Evolutionary conservation across 371 early-diverging fungal species (phyloP).

Genomic region (Mucor circinelloides): DNA sequence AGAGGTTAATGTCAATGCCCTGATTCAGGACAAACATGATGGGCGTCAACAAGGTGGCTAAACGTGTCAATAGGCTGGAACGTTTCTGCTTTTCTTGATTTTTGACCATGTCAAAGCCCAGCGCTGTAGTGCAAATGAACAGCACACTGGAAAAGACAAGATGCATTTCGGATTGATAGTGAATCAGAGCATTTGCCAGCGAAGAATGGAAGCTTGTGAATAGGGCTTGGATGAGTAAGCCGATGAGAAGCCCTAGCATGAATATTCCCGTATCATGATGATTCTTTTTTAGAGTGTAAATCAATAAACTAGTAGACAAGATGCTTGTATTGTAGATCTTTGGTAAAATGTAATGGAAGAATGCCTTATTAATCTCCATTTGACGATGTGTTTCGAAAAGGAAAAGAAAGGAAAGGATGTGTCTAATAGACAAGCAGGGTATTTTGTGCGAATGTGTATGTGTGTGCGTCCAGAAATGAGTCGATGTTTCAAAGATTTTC

Average conservation of each 20-base stretch:
- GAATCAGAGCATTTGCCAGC: background rate
- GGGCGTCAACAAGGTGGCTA: background rate
- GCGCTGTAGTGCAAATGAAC: background rate
- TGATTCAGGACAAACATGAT: constrained; percentile 13
- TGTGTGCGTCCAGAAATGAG: background rate
- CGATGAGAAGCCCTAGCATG: background rate
- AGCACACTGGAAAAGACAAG: background rate
- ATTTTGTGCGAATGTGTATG: background rate
- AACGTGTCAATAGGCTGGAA: background rate
- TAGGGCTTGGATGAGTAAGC: background rate
- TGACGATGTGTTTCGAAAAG: background rate
- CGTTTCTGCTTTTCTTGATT: background rate
- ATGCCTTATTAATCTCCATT: background rate
- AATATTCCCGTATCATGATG: background rate
- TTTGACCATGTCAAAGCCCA: background rate
- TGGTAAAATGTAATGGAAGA: background rate
- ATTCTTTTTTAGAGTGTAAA: background rate
- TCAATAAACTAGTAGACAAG: background rate
- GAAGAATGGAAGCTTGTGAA: background rate
- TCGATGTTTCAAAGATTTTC: constrained; percentile 1
- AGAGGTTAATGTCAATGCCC: constrained; percentile 8
- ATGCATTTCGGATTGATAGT: background rate
- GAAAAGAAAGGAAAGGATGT: background rate
- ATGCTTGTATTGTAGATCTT: background rate
- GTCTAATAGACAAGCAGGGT: background rate